Evolutionary conservation across 805 yeast genomes (phyloP).

Genomic region (Hanseniaspora singularis): DNA sequence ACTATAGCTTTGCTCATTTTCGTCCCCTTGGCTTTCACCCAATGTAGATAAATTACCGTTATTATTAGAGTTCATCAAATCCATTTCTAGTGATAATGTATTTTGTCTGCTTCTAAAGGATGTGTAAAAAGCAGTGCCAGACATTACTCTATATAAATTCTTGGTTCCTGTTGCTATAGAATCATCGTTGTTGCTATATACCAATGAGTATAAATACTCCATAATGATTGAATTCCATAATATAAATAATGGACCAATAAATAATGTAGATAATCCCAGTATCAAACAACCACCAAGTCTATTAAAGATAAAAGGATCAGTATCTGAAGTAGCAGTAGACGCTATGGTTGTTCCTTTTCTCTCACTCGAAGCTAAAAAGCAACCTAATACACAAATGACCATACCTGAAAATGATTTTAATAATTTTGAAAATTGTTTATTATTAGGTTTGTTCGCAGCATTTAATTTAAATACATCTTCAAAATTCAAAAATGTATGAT

Average conservation of each 20-base stretch:
- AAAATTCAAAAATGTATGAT: constrained; percentile 20
- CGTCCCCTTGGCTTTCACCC: background rate
- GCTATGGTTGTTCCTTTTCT: constrained; percentile 25
- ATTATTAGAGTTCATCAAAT: background rate
- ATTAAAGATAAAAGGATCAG: constrained; percentile 27
- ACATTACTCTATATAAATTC: constrained; percentile 4
- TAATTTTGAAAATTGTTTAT: background rate
- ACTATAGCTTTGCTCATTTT: background rate
- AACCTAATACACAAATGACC: constrained; percentile 24
- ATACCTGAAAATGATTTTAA: constrained; percentile 21
- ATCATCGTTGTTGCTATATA: constrained; percentile 1
- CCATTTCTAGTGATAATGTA: constrained; percentile 11
- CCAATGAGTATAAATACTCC: constrained; percentile 9
- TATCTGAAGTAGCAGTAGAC: constrained; percentile 23
- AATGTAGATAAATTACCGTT: background rate
- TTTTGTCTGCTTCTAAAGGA: constrained; percentile 14
- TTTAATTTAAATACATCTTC: constrained; percentile 13
- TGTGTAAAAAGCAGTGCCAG: background rate
- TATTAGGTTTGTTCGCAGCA: constrained; percentile 21
- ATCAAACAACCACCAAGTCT: constrained; percentile 27
- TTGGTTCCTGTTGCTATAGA: background rate
- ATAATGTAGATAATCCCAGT: constrained; percentile 26
- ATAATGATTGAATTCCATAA: constrained; percentile 18
- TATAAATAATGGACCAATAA: constrained; percentile 27
- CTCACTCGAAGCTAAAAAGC: constrained; percentile 25